Conservation (phyloP, 2,329 filamentous ascomycete genomes). For the Xylaria polymorpha region DNA sequence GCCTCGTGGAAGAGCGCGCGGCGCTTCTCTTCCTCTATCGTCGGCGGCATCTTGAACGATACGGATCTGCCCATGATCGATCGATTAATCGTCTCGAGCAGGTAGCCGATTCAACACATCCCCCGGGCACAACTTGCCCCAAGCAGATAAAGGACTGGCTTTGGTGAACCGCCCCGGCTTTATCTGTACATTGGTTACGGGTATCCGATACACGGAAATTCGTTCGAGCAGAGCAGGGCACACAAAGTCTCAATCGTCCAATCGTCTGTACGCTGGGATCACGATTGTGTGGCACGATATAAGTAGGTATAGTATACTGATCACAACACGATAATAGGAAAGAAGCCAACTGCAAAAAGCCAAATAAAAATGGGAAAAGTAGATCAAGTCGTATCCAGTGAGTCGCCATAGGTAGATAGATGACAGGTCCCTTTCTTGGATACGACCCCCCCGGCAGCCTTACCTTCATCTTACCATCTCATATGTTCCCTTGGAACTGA, state of each 20-base stretch:
- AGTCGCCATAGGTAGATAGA: neutral
- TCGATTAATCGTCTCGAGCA: conserved; percentile 46
- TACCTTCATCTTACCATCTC: neutral
- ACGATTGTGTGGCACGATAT: conserved; percentile 9
- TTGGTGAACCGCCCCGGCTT: neutral
- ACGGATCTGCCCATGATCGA: conserved; percentile 54
- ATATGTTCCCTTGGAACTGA: neutral
- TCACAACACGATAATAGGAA: neutral
- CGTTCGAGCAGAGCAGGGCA: neutral
- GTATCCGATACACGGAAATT: conserved; percentile 8
- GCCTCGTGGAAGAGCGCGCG: conserved; percentile 56
- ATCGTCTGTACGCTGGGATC: conserved; percentile 8
- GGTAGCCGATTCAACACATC: conserved; percentile 10
- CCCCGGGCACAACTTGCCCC: neutral
- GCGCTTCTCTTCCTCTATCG: conserved; percentile 59
- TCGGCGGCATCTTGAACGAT: conserved; percentile 51
- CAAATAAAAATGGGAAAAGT: neutral
- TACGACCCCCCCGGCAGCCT: neutral
- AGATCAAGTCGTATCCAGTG: neutral
- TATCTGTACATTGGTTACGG: conserved; percentile 31
- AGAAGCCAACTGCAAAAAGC: neutral
- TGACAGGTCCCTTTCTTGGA: neutral
- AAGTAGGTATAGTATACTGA: neutral
- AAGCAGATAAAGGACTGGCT: conserved; percentile 1
- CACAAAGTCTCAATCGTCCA: conserved; percentile 4